Conservation (phyloP, 1,284 basidiomycete species). For the Xerocomus nothofagi region DNA sequence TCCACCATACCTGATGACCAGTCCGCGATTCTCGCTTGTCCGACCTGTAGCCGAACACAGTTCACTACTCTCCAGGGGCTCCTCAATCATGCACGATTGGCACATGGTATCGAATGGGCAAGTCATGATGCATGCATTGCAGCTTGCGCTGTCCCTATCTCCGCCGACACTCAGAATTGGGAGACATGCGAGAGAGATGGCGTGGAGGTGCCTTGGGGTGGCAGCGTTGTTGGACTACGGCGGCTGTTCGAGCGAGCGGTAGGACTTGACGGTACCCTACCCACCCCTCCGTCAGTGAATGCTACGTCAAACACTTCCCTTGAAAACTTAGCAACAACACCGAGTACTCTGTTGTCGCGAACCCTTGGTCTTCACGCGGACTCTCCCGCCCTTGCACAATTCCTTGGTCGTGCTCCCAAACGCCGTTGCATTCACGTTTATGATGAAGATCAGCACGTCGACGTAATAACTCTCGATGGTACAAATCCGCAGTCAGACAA, state of each 20-base stretch:
- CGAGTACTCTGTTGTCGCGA: slow-evolving; percentile 49
- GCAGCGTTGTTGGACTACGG: slow-evolving; percentile 47
- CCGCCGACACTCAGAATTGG: slow-evolving; percentile 42
- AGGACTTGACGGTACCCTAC: slow-evolving; percentile 38
- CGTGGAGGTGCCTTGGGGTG: slow-evolving; percentile 50
- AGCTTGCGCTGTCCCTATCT: slow-evolving; percentile 54
- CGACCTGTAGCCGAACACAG: slow-evolving; percentile 57
- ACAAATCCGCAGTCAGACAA: slow-evolving; percentile 1
- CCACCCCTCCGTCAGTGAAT: slow-evolving; percentile 10
- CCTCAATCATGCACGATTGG: slow-evolving; percentile 70
- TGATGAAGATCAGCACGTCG: slow-evolving; percentile 48
- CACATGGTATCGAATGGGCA: slow-evolving; percentile 66
- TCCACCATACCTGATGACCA: slow-evolving; percentile 37
- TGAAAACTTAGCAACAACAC: slow-evolving; percentile 6
- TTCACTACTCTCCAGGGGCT: slow-evolving; percentile 77
- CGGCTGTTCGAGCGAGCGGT: slow-evolving; percentile 72
- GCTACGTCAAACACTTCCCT: slow-evolving; percentile 1
- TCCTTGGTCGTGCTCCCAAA: slow-evolving; percentile 59
- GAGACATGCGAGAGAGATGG: slow-evolving; percentile 54
- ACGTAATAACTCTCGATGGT: slow-evolving; percentile 15
- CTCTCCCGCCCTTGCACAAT: slow-evolving; percentile 68
- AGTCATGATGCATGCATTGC: slow-evolving; percentile 75
- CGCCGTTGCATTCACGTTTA: slow-evolving; percentile 57
- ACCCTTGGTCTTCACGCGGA: slow-evolving; percentile 70
- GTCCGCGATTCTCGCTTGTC: slow-evolving; percentile 55